Base-by-base conservation (phyloP, 805 yeast genomes). In the Teunomyces aglyptinius region DNA sequence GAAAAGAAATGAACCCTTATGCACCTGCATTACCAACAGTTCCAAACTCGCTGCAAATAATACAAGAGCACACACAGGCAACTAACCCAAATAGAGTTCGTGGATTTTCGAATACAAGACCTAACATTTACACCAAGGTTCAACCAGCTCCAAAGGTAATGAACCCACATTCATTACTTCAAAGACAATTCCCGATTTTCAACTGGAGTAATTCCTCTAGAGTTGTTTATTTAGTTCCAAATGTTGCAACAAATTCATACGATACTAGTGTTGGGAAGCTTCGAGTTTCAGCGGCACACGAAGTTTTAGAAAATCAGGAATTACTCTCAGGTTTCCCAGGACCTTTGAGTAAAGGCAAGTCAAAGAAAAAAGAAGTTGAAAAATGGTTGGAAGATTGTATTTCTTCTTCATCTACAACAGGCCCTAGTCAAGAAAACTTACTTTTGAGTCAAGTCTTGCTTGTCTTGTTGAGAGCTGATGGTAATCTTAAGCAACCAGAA, bases 131-230 rank as follows among this genome's bases (percentile, higher is more conserved):
- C 35, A 45, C 47, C 22, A 45, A 49, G 16, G 45, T 46, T 10
- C 63, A 56, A 35, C 60, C 58, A n/a, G 58, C 52, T 28, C 63
- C 53, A 44, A 64, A 57, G 36, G 51, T 72, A 6, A 65, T 68
- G 26, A 77, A 82, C 49, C 85, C 87, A 6, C 78, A 77, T 43
- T 77, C 81, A 19, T 62, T 85, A 43, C 63, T 73, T 19, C 64
- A 68, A 40, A 73, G 86, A 45, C 96, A 87, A 59, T 86, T 85
- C 65, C 96, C 96, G 0, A 59, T 89, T 28, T 85, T 88, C 60
- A 73, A 77, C 48, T 89, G 94, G 86, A 63, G 69, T 43, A 49
- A 53, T 24, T 61, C 71, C 1, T 61, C 59, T 24, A 61, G 58
- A n/a, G 61, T 61, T 3, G 65, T 56, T 1, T 46, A 48, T 16